phyloP scores from a whole-genome alignment of 768 basidiomycete genomes.

The Russula foetens region DNA sequence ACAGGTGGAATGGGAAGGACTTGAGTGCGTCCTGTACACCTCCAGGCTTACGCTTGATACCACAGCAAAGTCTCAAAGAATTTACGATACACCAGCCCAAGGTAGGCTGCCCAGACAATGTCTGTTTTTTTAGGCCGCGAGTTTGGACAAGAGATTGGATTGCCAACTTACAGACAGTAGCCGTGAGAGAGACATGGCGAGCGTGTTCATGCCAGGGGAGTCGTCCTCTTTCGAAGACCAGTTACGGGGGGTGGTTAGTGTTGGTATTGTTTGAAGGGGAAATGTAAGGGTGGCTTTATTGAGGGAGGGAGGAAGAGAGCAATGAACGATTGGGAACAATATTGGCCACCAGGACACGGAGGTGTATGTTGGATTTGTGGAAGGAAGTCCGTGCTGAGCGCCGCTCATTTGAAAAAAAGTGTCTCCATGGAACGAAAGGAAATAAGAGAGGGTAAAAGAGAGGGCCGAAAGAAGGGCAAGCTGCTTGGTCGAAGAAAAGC shows the following conservation, averaged over 20 bases:
- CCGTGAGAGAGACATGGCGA: slow-evolving; percentile 61
- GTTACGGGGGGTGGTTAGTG: background rate
- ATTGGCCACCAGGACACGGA: background rate
- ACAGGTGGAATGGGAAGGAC: background rate
- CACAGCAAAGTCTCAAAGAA: slow-evolving; percentile 97
- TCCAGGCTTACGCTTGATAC: slow-evolving; percentile 68
- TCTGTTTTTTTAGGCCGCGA: slow-evolving; percentile 38
- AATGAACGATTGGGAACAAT: slow-evolving; percentile 1
- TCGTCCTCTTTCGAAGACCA: slow-evolving; percentile 53
- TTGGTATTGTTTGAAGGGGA: background rate
- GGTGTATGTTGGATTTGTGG: slow-evolving; percentile 10
- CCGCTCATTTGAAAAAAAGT: slow-evolving; percentile 16
- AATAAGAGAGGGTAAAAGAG: background rate
- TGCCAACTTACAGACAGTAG: slow-evolving; percentile 58
- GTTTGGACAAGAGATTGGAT: background rate
- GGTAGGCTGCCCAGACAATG: slow-evolving; percentile 74
- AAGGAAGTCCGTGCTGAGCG: too few relatives aligned
- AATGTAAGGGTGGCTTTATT: background rate
- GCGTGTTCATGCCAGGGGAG: slow-evolving; percentile 77
- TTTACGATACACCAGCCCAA: slow-evolving; percentile 79
- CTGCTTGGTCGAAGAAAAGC: too few relatives aligned
- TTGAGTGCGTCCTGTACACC: slow-evolving; percentile 58
- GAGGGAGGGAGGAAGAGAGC: background rate
- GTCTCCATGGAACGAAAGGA: background rate
- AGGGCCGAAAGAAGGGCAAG: too few relatives aligned